Evolutionary conservation across 106 monocot genomes (phyloP), one percentile per base, ranked within the genome.

Genomic region (Iris macrosiphon): DNA sequence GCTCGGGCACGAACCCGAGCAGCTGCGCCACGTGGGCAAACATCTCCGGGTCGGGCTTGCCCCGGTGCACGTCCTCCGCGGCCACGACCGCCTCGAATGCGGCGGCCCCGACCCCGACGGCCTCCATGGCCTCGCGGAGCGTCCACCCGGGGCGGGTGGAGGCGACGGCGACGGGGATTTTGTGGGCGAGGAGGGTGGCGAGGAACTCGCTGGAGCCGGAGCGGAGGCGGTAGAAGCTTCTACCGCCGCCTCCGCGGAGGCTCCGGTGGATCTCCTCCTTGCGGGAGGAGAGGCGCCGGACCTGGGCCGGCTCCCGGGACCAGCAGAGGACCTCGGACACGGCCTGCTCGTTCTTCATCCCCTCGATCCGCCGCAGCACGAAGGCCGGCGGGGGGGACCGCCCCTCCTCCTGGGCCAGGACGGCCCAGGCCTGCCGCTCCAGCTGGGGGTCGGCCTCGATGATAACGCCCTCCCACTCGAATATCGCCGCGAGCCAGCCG

Each of bases 41-140:
- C 95, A 96, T 96, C 79, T 96, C 95, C 0, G 95, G 95, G 49
- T 96, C 95, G 1, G 89, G 95, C 52, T 96, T 96, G 35, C 89
- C 95, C 13, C 95, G 52, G 29, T 90, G 41, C 29, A 86, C 95
- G 61, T 96, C 95, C 42, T 96, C 95, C 0, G 95, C 82, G 0
- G 82, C 74, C 25, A 96, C 82, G 12, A 83, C 37, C 0, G 52
- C 79, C 37, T 69, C 55, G 8, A 96, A 76, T 7, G 70, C 79
- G 13, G 66, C 63, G 13, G 66, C 63, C 31, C 59, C 47, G 24
- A 89, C 55, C 0, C 85, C 95, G 4, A 77, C 69, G n/a, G 79
- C 72, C 30, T 80, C 63, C 12, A 96, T 77, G 7, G 79, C 85
- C 52, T 80, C 76, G 55, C 86, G 52, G 18, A 96, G 65, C 34